A percentile compares a stretch with the other conserved stretches of the same genome.
Conservation (phyloP, 2,329 filamentous ascomycete species). For the Coniosporium tulheliwenetii region DNA sequence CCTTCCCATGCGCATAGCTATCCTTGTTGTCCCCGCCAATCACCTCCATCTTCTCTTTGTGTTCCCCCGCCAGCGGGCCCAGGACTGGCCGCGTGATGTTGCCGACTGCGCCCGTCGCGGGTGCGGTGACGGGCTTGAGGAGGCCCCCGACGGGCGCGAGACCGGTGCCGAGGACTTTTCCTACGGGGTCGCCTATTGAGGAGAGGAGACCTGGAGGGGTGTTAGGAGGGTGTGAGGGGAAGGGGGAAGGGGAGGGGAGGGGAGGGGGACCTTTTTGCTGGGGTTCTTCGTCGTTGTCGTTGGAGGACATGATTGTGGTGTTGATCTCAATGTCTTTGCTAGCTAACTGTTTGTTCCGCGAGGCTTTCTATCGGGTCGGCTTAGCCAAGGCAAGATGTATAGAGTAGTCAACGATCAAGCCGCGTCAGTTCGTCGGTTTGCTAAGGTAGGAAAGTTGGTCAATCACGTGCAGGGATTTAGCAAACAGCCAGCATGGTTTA, state of each 20-base stretch:
- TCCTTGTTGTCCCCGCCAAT: conserved; percentile 24
- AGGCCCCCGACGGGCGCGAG: conserved; percentile 12
- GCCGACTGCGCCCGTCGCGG: conserved; percentile 12
- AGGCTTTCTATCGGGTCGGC: too few relatives aligned
- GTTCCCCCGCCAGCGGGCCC: conserved; percentile 17
- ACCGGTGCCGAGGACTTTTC: conserved; percentile 14
- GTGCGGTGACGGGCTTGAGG: neutral
- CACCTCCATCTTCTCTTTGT: conserved; percentile 19
- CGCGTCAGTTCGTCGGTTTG: too few relatives aligned
- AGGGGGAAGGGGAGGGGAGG: neutral
- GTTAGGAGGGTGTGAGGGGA: conserved; percentile 1
- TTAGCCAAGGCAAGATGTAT: too few relatives aligned
- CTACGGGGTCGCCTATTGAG: conserved; percentile 15
- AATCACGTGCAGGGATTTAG: too few relatives aligned
- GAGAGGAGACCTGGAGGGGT: conserved; percentile 13
- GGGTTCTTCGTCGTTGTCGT: neutral
- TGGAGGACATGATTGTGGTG: too few relatives aligned
- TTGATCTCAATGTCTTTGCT: too few relatives aligned
- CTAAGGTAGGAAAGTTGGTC: too few relatives aligned
- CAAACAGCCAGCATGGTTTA: too few relatives aligned
- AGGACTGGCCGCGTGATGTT: conserved; percentile 17
- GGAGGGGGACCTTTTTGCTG: conserved; percentile 6
- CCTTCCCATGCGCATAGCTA: conserved; percentile 17
- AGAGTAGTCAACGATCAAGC: too few relatives aligned
- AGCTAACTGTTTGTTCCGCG: too few relatives aligned